These are phyloP conservation scores for Phytopythium vexans DNA, from an alignment of 352 stramenopile species.

Conservation along the genomic window DNA sequence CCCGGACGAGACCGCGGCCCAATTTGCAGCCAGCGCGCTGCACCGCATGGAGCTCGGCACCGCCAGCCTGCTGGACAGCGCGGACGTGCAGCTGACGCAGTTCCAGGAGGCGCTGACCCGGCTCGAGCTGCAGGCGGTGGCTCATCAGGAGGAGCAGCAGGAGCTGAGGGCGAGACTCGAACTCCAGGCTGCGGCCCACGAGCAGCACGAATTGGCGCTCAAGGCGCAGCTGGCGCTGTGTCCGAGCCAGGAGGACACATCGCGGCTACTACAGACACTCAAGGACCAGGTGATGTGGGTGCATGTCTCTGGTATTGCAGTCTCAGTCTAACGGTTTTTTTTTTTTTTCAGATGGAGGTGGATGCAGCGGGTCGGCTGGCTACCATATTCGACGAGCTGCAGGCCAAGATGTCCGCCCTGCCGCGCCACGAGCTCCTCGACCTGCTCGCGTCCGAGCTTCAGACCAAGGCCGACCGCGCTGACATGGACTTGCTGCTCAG, in stretches of 20 bases:
- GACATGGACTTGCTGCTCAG: conserved; percentile 50
- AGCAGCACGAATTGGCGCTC: conserved; percentile 42
- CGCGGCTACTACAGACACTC: conserved; percentile 47
- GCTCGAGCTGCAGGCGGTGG: conserved; percentile 37
- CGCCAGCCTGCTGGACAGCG: conserved; percentile 45
- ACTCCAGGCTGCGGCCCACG: conserved; percentile 10
- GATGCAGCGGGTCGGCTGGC: conserved; percentile 41
- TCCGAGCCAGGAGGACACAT: conserved; percentile 63
- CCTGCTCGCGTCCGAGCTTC: conserved; percentile 29
- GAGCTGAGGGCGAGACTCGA: conserved; percentile 6
- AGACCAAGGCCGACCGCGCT: conserved; percentile 49
- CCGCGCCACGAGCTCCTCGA: conserved; percentile 49
- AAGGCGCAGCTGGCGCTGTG: conserved; percentile 35
- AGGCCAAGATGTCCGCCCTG: conserved; percentile 36
- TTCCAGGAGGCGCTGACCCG: conserved; percentile 29
- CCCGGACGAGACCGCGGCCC: conserved; percentile 13
- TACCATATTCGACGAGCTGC: conserved; percentile 50
- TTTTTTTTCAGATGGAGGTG: conserved; percentile 31
- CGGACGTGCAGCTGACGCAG: conserved; percentile 50
- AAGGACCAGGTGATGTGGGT: conserved; percentile 39
- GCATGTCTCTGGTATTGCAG: not conserved
- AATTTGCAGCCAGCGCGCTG: conserved; percentile 37
- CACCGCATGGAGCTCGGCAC: conserved; percentile 64
- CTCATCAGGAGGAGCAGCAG: conserved; percentile 41
- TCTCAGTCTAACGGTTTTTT: not conserved